Conservation (phyloP, 768 basidiomycete genomes). For the Lyophyllum atratum region DNA sequence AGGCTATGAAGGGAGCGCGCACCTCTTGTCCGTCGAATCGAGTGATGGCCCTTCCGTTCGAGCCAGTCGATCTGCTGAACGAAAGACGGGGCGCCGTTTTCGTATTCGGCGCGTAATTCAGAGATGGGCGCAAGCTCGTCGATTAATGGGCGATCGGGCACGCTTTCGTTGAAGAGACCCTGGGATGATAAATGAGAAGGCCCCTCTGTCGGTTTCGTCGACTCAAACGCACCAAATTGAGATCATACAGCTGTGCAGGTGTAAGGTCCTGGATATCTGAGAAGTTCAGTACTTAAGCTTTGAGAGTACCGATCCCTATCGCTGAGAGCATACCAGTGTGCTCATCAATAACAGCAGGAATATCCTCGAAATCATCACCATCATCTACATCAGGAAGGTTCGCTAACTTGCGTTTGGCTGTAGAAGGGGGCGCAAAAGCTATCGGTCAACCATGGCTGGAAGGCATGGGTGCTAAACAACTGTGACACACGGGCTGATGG, state of each 20-base stretch:
- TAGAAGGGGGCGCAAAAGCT: not conserved
- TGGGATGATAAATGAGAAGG: not conserved
- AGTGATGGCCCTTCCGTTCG: conserved; percentile 57
- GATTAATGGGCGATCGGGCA: conserved; percentile 52
- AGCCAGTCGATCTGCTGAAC: conserved; percentile 78
- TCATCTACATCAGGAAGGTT: conserved; percentile 20
- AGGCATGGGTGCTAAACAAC: conserved; percentile 3
- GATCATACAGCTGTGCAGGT: conserved; percentile 21
- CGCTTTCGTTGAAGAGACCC: conserved; percentile 34
- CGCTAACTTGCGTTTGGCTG: conserved; percentile 15
- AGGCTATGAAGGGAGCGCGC: conserved; percentile 19
- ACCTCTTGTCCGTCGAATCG: conserved; percentile 74
- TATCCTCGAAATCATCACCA: conserved; percentile 6
- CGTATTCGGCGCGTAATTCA: conserved; percentile 66
- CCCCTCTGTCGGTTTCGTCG: not conserved
- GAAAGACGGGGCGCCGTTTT: conserved; percentile 58
- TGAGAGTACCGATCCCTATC: not conserved
- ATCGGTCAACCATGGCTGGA: not conserved
- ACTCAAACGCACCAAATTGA: conserved; percentile 22
- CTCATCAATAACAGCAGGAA: conserved; percentile 2
- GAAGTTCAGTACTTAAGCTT: not conserved
- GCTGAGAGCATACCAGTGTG: conserved; percentile 4
- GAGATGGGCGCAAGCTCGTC: conserved; percentile 53
- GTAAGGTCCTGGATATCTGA: conserved; percentile 10
- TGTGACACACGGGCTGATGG: conserved; percentile 19